Base-by-base conservation (phyloP, 805 yeast genomes). In the Pichia cephalocereana region DNA sequence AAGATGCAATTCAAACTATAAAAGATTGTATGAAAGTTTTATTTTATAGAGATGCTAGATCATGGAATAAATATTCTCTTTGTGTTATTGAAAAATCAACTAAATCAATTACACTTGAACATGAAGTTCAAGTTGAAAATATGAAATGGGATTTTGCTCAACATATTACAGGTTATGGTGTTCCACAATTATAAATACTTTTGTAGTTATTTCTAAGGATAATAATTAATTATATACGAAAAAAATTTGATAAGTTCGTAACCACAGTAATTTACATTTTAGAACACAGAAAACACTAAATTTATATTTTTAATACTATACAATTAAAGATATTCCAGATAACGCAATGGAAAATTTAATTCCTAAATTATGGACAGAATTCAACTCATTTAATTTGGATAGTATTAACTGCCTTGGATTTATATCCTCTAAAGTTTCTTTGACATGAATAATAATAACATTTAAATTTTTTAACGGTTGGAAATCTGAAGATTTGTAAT, bases 11-110 rank as follows among this genome's bases (percentile, higher is more conserved):
- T 51, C 74, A 76, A 43, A 80, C 84, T n/a, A 74, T 93, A 39
- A 75, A 77, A 59, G 87, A 90, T 62, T 80, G 91, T 59, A 89
- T 93, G 97, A 88, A 86, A 68, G 96, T 93, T 15, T 75, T 93
- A 55, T 93, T 82, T 66, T 93, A 93, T 72, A 80, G 99, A 67
- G 99, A 93, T 65, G 98, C 97, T 2, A 81, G 99, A 61, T 86
- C 96, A 18, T 70, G 86, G 52, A 95, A 93, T 64, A 84, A 82
- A 61, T 93, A 84, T 67, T 75, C 91, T 0, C 64, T 91, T 57
- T 90, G 91, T 12, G 79, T 88, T 17, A 73, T 93, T 50, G 82
- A 81, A 46, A 77, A 79, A 50, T 78, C 76, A 41, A 74, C 73
- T 41, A 76, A 86, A 55, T 71, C 72, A 46, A 71, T 86, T 56